Evolutionary conservation across 306 rosid species (phyloP), one percentile per base, ranked within the genome.

Genomic region (Prunus campanulata): DNA sequence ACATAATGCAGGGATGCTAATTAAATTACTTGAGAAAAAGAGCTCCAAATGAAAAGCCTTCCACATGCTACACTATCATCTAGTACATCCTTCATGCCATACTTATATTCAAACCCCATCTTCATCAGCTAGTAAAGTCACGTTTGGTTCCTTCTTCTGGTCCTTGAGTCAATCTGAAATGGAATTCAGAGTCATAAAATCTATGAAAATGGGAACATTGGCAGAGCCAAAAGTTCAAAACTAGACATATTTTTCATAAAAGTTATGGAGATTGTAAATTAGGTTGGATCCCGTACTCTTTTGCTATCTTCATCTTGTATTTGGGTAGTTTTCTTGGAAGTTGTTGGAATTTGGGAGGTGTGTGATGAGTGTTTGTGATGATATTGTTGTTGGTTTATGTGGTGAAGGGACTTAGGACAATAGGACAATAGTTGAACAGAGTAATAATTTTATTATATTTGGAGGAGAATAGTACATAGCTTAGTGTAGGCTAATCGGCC

Each of bases 121-220:
- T 81, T 66, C 54, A 14, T 50, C 66, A 81, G 74, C 75, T 81
- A 4, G 44, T 66, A 22, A 74, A 71, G 68, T 81, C 78, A 22
- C 65, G 56, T 57, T 3, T 20, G 19, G 10, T 61, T 66, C 75
- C 78, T 55, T 57, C 35, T 27, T 70, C 66, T 32, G 78, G 59
- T 60, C 74, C 81, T 76, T 71, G 78, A 11, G 30, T 8, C 27
- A n/a, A 72, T 25, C 85, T 81, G 39, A 44, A 63, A 51, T 22
- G 49, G n/a, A 35, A 72, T 72, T 13, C 27, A 35, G 27, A 25
- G 18, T 44, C 39, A 39, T 8, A 2, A 15, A 7, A 35, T 35
- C 44, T 35, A 24, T n/a, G 15, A 39, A 72, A 22, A 13, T 3
- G 19, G 65, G 30, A 22, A 39, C 3, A 32, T 72, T 56, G 3